Base-by-base conservation (phyloP, 495 filamentous ascomycete species). In the Apodospora peruviana region DNA sequence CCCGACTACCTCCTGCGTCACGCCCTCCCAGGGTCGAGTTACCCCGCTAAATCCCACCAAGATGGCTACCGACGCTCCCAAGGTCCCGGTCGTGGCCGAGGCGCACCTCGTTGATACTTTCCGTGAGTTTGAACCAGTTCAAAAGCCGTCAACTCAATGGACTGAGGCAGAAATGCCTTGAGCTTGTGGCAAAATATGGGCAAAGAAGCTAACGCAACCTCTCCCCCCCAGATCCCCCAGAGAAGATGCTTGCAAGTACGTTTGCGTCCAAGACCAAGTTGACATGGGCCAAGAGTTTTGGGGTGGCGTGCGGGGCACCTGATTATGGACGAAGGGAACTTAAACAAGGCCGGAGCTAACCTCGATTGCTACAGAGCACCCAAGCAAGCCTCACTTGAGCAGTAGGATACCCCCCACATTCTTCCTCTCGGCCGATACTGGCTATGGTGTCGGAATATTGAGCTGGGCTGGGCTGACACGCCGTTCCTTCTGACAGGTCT, bases 41-140 rank as follows among this genome's bases (percentile, higher is more conserved):
- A 43, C 55, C 48, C 60, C 53, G 47, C 61, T 37, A 22, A 41
- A 22, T 55, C 52, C 52, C 56, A 32, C 68, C 70, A 73, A 45
- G 57, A 91, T 93, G 87, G 82, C 81, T 61, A 83, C 86, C 66
- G 65, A 40, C 46, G 70, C 78, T 45, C 72, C 75, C 53, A 78
- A 79, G 65, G 70, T 75, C 61, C 73, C 80, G 3, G 88, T 90
- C 70, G 89, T 94, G 50, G 76, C 76, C 40, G 90, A 95, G 74
- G 86, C 90, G 59, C 88, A 93, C 68, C 73, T 87, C 63, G 87
- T 90, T 55, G 83, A 90, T 68, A 95, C 87, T 14, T 93, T 80
- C 72, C 84, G 88, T 80, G 55, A 59, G 59, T 10, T 11, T 8
- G 24, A 36, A 22, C 5, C 56, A 45, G 55, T 45, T 41, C 37